A percentile compares a stretch with the other conserved stretches of the same genome.
These are phyloP conservation scores for Anastatica hierochuntica DNA, from an alignment of 345 rosid species.

Conservation along the genomic window DNA sequence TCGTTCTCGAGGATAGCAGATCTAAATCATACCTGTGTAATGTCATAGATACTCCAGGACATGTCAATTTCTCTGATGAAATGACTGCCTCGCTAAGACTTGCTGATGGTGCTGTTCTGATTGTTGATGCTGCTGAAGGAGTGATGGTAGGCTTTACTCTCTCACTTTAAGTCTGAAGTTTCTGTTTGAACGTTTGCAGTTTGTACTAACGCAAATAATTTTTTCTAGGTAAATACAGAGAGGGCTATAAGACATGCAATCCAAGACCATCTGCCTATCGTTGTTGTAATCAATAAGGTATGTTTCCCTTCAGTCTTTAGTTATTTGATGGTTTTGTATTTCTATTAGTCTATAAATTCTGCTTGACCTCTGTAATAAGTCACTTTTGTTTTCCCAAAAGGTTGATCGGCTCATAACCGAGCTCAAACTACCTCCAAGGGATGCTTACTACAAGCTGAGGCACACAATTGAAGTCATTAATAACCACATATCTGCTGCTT, in stretches of 20 bases:
- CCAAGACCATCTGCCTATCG: slow-evolving; percentile 87
- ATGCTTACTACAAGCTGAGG: slow-evolving; percentile 93
- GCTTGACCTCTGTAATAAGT: slow-evolving; percentile 1
- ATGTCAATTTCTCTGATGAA: slow-evolving; percentile 41
- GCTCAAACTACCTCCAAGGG: slow-evolving; percentile 94
- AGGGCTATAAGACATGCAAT: slow-evolving; percentile 96
- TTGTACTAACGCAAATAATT: not conserved
- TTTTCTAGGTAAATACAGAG: slow-evolving; percentile 77
- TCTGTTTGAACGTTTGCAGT: too few relatives aligned
- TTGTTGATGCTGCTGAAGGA: slow-evolving; percentile 98
- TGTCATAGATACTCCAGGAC: slow-evolving; percentile 94
- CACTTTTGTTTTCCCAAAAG: slow-evolving; percentile 25
- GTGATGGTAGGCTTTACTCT: slow-evolving; percentile 32
- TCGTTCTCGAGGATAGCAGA: slow-evolving; percentile 90
- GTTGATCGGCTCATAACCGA: slow-evolving; percentile 95
- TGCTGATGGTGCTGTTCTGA: slow-evolving; percentile 88
- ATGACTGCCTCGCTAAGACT: slow-evolving; percentile 42
- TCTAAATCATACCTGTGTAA: slow-evolving; percentile 87
- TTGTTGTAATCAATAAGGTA: slow-evolving; percentile 94
- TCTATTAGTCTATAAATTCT: not conserved
- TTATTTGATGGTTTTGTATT: not conserved
- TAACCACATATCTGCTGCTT: slow-evolving; percentile 75
- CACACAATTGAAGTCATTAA: slow-evolving; percentile 91
- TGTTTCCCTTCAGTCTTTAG: slow-evolving; percentile 13
- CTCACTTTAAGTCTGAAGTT: not conserved